Evolutionary conservation across 2,329 filamentous ascomycete genomes (phyloP), one percentile per base, ranked within the genome.

Genomic region (Ophiostoma himal-ulmi): DNA sequence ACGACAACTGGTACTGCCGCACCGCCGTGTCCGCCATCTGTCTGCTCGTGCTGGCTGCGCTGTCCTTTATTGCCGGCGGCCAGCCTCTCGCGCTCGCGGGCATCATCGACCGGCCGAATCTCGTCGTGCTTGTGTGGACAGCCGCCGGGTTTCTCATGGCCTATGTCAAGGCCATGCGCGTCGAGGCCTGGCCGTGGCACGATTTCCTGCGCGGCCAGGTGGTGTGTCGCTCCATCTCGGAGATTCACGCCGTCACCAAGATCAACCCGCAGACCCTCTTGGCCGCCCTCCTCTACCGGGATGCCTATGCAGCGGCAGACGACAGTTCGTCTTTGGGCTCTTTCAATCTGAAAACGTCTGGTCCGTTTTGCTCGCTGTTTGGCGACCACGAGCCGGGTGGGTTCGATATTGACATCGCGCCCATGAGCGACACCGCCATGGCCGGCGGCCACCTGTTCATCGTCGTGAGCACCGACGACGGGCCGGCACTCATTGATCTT

Each of bases 1-100:
- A 48, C 65, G 65, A 67, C 65, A 48, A 22, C 37, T 67, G 65
- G 65, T 67, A 67, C 65, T 44, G 65, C 65, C 65, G 26, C n/a
- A 67, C 65, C 10, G 11, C 39, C 20, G 26, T 41, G 2, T 1
- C 39, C 3, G 65, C 65, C 3, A 20, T 48, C 22, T 11, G 37
- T 8, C 37, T 67, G 37, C 39, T 67, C 22, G 39, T 67, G 37
- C 65, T 67, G n/a, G 37, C 11, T 2, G 65, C 39, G 3, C 37
- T 67, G 22, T 44, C 65, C 13, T 30, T 44, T n/a, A 22, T 37
- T 7, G 39, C 2, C 1, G 37, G 37, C n/a, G 37, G 65, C 22
- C 36, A 41, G 37, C 36, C 64, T 8, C 37, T 64, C 3, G 34
- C 60, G 30, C 11, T 26, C 7, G 54, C n/a, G 11, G 54, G 60